Conservation (phyloP, 2,329 filamentous ascomycete species). For the Madurella fahalii region DNA sequence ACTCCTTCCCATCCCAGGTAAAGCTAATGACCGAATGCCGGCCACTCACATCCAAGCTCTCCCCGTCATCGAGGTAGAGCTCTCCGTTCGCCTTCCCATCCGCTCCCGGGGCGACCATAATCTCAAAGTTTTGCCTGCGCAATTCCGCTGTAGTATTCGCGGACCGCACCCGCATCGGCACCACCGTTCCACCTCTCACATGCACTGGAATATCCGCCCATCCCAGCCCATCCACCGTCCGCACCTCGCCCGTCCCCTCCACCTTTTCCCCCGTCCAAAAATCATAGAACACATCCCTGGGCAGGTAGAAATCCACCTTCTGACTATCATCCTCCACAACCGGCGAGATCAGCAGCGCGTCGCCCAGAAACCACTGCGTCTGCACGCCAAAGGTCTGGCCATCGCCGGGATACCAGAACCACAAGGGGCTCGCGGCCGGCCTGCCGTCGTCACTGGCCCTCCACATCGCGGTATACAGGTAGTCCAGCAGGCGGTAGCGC, state of each 20-base stretch:
- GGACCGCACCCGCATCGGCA: constrained; percentile 51
- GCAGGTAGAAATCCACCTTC: constrained; percentile 21
- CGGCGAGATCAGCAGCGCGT: constrained; percentile 46
- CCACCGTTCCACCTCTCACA: constrained; percentile 56
- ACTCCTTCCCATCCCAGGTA: constrained; percentile 15
- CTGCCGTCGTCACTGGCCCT: constrained; percentile 56
- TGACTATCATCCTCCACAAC: constrained; percentile 22
- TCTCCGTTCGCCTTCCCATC: constrained; percentile 46
- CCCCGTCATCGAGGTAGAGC: constrained; percentile 50
- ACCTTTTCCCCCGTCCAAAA: constrained; percentile 46
- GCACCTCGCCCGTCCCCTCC: constrained; percentile 34
- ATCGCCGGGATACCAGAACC: constrained; percentile 59
- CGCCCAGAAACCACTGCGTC: constrained; percentile 42
- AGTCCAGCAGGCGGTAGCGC: constrained; percentile 69
- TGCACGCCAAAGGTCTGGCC: constrained; percentile 36
- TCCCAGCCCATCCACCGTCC: constrained; percentile 7
- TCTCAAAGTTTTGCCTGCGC: constrained; percentile 43
- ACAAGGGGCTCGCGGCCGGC: constrained; percentile 63
- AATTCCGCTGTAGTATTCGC: constrained; percentile 49
- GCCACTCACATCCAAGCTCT: constrained; percentile 21
- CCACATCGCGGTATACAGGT: constrained; percentile 67
- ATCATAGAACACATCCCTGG: constrained; percentile 41
- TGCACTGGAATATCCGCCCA: constrained; percentile 53
- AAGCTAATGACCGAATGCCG: constrained; percentile 18
- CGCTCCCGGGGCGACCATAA: constrained; percentile 45